A percentile compares a stretch with the other conserved stretches of the same genome.
Evolutionary conservation across 1,139 yeast species (phyloP).

Genomic region (Citeromyces hawaiiensis): DNA sequence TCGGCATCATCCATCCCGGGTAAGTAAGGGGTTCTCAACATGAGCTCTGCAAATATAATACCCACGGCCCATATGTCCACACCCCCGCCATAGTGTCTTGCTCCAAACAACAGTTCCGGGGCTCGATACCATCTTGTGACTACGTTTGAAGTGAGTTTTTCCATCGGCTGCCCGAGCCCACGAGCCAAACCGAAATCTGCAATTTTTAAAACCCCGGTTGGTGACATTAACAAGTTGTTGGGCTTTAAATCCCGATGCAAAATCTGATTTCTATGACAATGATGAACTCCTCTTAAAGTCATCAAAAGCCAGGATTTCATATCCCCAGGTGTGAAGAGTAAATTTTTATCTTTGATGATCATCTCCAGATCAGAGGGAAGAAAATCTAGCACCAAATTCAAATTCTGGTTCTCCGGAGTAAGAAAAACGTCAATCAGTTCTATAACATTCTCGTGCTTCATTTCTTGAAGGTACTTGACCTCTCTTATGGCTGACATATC

Average conservation of each 20-base stretch:
- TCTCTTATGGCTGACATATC: constrained; percentile 97
- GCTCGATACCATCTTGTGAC: constrained; percentile 98
- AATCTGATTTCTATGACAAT: constrained; percentile 84
- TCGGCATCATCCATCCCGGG: constrained; percentile 89
- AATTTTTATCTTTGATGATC: constrained; percentile 64
- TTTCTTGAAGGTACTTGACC: constrained; percentile 83
- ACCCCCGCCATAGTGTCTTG: constrained; percentile 78
- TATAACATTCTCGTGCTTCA: constrained; percentile 73
- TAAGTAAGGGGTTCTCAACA: constrained; percentile 87
- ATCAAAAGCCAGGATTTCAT: constrained; percentile 88
- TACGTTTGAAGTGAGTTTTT: constrained; percentile 79
- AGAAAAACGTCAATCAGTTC: constrained; percentile 82
- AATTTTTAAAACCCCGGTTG: constrained; percentile 75
- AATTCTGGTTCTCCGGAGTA: constrained; percentile 39
- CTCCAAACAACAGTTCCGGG: constrained; percentile 84
- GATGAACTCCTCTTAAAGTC: constrained; percentile 91
- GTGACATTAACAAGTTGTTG: constrained; percentile 69
- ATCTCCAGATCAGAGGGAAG: constrained; percentile 87
- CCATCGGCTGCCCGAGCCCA: constrained; percentile 65
- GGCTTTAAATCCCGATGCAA: constrained; percentile 86
- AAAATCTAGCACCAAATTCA: constrained; percentile 81
- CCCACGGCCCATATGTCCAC: constrained; percentile 95
- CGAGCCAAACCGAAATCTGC: constrained; percentile 98
- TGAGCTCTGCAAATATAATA: constrained; percentile 84
- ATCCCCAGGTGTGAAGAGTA: constrained; percentile 77